phyloP scores from a whole-genome alignment of 2,329 filamentous ascomycete species.

The Aspergillus sp. region DNA sequence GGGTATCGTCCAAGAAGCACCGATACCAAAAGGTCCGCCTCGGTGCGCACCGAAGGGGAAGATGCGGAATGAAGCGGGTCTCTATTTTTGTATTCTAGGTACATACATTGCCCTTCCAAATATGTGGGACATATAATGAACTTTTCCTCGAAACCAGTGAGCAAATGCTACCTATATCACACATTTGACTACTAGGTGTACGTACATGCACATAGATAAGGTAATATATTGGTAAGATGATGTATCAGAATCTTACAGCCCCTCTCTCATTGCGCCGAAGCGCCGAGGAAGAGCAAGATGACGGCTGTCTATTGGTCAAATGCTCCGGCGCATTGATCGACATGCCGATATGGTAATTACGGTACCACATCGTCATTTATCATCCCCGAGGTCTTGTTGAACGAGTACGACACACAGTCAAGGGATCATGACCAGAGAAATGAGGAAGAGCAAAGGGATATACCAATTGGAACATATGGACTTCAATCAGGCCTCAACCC shows the following conservation, averaged over 20 bases:
- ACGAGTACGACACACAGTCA: neutral
- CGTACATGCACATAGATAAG: neutral
- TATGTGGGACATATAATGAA: neutral
- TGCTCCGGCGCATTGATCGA: neutral
- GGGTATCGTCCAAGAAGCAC: conserved; percentile 12
- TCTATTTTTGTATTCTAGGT: neutral
- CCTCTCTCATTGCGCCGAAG: neutral
- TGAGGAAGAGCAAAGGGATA: neutral
- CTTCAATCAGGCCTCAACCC: too few species aligned
- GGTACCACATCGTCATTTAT: neutral
- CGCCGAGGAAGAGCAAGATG: neutral
- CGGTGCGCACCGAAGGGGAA: neutral
- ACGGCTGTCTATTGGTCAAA: neutral
- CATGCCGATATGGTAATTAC: conserved; percentile 4
- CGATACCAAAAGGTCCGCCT: neutral
- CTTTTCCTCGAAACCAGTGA: too few species aligned
- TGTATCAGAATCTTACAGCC: neutral
- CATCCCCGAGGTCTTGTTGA: neutral
- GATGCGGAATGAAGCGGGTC: neutral
- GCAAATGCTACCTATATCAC: too few species aligned
- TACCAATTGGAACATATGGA: too few species aligned
- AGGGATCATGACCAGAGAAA: too few species aligned
- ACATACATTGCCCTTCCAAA: neutral
- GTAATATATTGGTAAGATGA: neutral
- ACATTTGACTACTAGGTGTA: too few species aligned